Conservation (phyloP, 257 asterid species). For the Przewalskia tangutica region DNA sequence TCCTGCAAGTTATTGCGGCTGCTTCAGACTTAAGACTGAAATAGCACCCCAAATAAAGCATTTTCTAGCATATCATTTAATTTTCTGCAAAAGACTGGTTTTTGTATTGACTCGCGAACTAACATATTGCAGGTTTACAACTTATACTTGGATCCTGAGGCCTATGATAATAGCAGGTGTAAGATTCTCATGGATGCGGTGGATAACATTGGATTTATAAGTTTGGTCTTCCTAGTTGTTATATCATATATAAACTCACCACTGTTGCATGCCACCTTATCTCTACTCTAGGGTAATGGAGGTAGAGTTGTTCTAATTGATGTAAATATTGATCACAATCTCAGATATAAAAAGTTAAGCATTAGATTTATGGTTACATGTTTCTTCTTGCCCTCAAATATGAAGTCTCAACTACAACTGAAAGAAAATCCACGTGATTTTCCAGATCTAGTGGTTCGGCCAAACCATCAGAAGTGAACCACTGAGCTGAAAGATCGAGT, state of each 20-base stretch:
- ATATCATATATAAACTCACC: not conserved
- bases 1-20: not conserved
- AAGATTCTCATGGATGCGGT: not conserved
- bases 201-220: not conserved
- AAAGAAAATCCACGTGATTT: not conserved
- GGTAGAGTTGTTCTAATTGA: not conserved
- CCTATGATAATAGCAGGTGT: not conserved
- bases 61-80: not conserved
- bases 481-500: no score
- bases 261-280: not conserved
- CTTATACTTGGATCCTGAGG: not conserved
- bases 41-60: not conserved
- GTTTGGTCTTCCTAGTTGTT: not conserved
- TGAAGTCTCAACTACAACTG: not conserved
- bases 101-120: not conserved
- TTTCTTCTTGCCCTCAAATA: not conserved
- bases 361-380: not conserved
- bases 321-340: no score
- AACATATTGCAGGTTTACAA: not conserved
- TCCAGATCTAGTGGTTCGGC: not conserved
- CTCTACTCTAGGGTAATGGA: not conserved
- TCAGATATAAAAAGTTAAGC: not conserved
- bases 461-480: not conserved
- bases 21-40: not conserved
- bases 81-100: not conserved